Conservation (phyloP, 306 rosid genomes). For the Boehmeria nivea region DNA sequence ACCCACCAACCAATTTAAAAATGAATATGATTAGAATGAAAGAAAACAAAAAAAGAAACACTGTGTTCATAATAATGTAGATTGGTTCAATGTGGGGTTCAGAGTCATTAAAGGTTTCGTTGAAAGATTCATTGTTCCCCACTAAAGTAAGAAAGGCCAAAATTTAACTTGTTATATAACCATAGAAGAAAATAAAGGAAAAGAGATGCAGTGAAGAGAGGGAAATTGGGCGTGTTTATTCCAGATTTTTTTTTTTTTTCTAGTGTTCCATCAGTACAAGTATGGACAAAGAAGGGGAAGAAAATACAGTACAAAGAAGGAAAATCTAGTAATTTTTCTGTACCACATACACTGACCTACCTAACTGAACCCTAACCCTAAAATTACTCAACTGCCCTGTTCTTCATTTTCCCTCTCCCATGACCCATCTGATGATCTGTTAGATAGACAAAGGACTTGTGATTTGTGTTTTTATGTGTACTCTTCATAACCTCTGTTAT, state of each 20-base stretch:
- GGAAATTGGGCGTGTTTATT: constrained; percentile 58
- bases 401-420: constrained; percentile 18
- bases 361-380: constrained; percentile 42
- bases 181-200: constrained; percentile 20
- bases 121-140: constrained; percentile 21
- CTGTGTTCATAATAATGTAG: constrained; percentile 18
- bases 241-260: constrained; percentile 41
- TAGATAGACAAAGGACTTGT: constrained; percentile 73
- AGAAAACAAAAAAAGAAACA: not conserved
- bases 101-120: constrained; percentile 23
- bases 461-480: constrained; percentile 58
- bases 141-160: constrained; percentile 19
- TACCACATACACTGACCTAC: constrained; percentile 57
- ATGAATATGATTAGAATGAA: not conserved
- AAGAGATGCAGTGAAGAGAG: constrained; percentile 29
- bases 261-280: constrained; percentile 76
- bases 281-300: constrained; percentile 60
- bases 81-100: constrained; percentile 25
- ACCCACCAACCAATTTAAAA: constrained; percentile 20
- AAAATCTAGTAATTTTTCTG: constrained; percentile 58
- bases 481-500: constrained; percentile 61
- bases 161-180: constrained; percentile 14
- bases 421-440: constrained; percentile 59
- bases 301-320: constrained; percentile 51
- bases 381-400: constrained; percentile 34